Percentiles rank a stretch among this genome's conserved stretches.
Evolutionary conservation across 177 flowering plant genomes (phyloP).

Genomic region (Tripterygium wilfordii): DNA sequence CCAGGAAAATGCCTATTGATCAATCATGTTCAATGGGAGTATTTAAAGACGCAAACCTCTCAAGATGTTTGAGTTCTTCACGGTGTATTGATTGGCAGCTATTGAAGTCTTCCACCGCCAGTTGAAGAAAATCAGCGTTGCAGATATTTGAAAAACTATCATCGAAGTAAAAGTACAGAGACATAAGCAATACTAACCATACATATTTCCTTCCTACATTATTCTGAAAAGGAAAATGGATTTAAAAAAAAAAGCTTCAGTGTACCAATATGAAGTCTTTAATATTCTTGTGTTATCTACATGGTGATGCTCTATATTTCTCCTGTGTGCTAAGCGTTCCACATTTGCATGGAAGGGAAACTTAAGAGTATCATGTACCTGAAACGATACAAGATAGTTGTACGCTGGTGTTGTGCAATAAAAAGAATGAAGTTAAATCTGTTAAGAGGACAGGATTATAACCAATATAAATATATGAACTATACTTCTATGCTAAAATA

Average conservation of each 20-base stretch:
- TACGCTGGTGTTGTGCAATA: too few relatives aligned
- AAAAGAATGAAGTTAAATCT: too few relatives aligned
- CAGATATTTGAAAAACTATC: neutral
- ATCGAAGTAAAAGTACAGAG: slow-evolving; percentile 6
- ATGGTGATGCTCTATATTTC: slow-evolving; percentile 46
- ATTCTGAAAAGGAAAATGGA: neutral
- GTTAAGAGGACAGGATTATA: too few relatives aligned
- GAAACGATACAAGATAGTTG: slow-evolving; percentile 3
- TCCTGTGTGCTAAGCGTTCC: slow-evolving; percentile 53
- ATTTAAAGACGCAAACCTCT: neutral
- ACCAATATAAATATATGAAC: too few relatives aligned
- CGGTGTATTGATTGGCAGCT: neutral
- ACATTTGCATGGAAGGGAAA: slow-evolving; percentile 53
- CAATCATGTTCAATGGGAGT: neutral
- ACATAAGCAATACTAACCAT: neutral
- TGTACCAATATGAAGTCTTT: slow-evolving; percentile 69
- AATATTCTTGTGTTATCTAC: slow-evolving; percentile 28
- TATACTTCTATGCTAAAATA: slow-evolving; percentile 42
- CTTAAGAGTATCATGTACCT: slow-evolving; percentile 63
- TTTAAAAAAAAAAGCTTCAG: neutral
- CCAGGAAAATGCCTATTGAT: neutral
- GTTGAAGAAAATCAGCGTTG: slow-evolving; percentile 1
- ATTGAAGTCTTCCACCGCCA: neutral
- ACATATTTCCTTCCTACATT: neutral
- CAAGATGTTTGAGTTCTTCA: neutral